Percentiles rank a stretch among this genome's conserved stretches.
Evolutionary conservation across 2,329 filamentous ascomycete species (phyloP).

Genomic region (Hyphodiscus sp.): DNA sequence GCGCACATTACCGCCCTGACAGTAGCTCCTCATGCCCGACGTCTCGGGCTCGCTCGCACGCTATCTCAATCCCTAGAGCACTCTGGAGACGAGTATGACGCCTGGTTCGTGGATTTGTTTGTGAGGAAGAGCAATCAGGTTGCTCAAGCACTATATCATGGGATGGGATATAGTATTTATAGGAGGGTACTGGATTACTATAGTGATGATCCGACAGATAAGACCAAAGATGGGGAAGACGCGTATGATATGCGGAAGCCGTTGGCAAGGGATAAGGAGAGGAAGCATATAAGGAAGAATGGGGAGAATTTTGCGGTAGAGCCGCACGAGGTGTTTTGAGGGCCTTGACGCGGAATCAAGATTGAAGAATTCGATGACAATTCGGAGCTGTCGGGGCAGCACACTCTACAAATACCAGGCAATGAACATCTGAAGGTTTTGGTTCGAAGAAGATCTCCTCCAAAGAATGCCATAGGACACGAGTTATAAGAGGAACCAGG

Average conservation of each 20-base stretch:
- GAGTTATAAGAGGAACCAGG: no score
- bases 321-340: slow-evolving; percentile 79
- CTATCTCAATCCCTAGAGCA: slow-evolving; percentile 75
- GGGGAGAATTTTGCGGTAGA: slow-evolving; percentile 73
- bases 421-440: no score
- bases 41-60: slow-evolving; percentile 79
- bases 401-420: background rate
- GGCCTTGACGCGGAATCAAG: background rate
- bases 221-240: slow-evolving; percentile 77
- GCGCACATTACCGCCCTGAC: slow-evolving; percentile 96
- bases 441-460: no score
- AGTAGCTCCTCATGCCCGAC: slow-evolving; percentile 77
- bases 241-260: slow-evolving; percentile 97
- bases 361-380: background rate
- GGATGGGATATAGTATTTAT: slow-evolving; percentile 88
- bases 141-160: slow-evolving; percentile 83
- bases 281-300: slow-evolving; percentile 70
- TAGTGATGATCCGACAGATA: slow-evolving; percentile 68
- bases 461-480: no score
- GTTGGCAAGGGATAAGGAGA: slow-evolving; percentile 70
- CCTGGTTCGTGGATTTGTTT: slow-evolving; percentile 95
- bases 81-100: slow-evolving; percentile 73
- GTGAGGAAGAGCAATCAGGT: slow-evolving; percentile 83
- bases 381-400: background rate
- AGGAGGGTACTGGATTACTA: slow-evolving; percentile 89